phyloP scores from a whole-genome alignment of 2,329 filamentous ascomycete species.

The Calonectria multiphialidica region DNA sequence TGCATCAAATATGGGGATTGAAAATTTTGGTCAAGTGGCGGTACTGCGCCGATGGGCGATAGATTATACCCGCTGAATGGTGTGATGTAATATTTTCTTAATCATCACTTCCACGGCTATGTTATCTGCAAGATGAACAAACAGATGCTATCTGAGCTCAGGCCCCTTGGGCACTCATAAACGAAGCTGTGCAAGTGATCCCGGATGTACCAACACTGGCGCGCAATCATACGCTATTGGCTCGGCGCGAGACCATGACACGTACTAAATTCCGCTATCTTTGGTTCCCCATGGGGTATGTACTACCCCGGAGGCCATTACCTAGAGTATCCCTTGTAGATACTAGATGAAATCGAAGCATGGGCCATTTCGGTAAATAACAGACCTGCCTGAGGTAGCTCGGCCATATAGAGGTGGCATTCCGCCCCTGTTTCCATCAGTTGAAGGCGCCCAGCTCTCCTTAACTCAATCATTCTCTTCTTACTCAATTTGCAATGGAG shows the following conservation, averaged over 20 bases:
- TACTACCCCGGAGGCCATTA: neutral
- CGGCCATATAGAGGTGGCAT: neutral
- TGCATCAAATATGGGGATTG: too few relatives aligned
- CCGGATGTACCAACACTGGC: neutral
- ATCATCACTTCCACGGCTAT: neutral
- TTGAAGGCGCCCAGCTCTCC: neutral
- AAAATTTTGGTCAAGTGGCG: too few relatives aligned
- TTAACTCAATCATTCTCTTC: neutral
- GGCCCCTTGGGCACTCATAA: neutral
- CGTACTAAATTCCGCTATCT: neutral
- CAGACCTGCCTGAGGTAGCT: too few relatives aligned
- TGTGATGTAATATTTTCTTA: too few relatives aligned
- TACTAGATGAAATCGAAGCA: neutral
- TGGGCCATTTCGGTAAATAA: neutral
- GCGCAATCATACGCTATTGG: constrained; percentile 9
- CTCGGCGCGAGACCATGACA: neutral
- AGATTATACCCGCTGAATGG: too few relatives aligned
- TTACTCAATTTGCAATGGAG: neutral
- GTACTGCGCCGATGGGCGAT: too few relatives aligned
- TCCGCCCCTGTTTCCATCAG: neutral
- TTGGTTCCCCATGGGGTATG: constrained; percentile 11
- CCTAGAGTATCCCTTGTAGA: neutral
- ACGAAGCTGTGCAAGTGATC: too few relatives aligned
- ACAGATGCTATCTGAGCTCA: neutral
- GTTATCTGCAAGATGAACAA: neutral